These are phyloP conservation scores for Rhodomyrtus psidioides DNA, from an alignment of 441 rosid species.

Conservation along the genomic window DNA sequence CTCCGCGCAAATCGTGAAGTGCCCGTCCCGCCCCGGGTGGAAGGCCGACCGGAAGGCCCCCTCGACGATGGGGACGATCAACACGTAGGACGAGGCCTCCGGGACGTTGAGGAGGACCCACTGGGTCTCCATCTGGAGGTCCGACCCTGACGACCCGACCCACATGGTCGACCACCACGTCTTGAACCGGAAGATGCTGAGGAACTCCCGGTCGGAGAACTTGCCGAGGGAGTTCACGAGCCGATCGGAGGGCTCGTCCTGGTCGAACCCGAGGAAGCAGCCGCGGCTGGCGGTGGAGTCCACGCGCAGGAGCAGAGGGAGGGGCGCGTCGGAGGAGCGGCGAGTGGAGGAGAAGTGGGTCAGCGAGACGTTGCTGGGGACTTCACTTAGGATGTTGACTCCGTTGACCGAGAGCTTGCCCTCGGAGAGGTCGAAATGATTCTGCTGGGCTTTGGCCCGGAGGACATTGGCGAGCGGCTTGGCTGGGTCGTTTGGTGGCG, in stretches of 20 bases:
- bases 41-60: conserved; percentile 61
- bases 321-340: conserved; percentile 43
- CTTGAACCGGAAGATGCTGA: conserved; percentile 68
- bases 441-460: conserved; percentile 9
- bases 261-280: conserved; percentile 58
- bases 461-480: conserved; percentile 3
- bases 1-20: conserved; percentile 51
- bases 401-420: conserved; percentile 37
- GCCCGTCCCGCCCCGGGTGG: conserved; percentile 50
- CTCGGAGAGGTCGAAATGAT: conserved; percentile 26
- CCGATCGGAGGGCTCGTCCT: conserved; percentile 27
- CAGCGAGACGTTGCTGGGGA: conserved; percentile 54
- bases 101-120: conserved; percentile 62
- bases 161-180: conserved; percentile 93
- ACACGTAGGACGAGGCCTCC: conserved; percentile 44
- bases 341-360: conserved; percentile 33
- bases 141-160: conserved; percentile 72
- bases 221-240: conserved; percentile 48
- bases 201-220: conserved; percentile 41
- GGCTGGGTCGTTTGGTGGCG: conserved; percentile 43
- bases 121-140: conserved; percentile 73
- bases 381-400: conserved; percentile 40
- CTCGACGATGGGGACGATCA: conserved; percentile 60
- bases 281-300: conserved; percentile 40
- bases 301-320: conserved; percentile 34